Base-by-base conservation (phyloP, 768 basidiomycete genomes). In the Boletellus emodensis region DNA sequence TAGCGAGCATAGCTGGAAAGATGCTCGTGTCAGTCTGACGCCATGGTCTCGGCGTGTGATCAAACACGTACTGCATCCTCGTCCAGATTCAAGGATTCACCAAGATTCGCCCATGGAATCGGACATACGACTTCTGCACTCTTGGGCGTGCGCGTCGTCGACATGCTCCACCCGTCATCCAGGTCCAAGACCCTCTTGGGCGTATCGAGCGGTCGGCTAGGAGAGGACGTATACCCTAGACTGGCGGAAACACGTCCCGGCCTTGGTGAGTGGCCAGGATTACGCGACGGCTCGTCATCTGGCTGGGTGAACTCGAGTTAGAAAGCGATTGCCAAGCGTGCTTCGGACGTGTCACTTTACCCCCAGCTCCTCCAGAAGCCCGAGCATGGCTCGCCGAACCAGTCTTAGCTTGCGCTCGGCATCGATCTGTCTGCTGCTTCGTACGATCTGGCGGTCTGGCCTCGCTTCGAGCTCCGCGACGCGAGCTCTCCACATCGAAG, bases 341-440 rank as follows among this genome's bases (percentile, higher is more conserved):
- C 11, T 15, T 44, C 32, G 13, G 7, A 18, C 20, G 12, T 20
- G 44, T n/a, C 51, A 48, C 38, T 54, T 59, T 58, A 73, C 66
- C 61, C 73, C 71, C 40, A 69, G 66, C 49, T 77, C 74, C 26
- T 72, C 64, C 14, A 79, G 44, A 26, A 81, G 61, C 51, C 74
- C 71, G 35, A 65, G 58, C 47, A 80, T 65, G 13, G 78, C 70
- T 52, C 67, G 72, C 17, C 68, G 63, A 26, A 75, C 64, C 42
- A 73, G 67, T 9, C 49, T 58, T 2, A 68, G 32, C 40, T 70
- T 66, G 48, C 53, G 66, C 17, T 68, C 49, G 42, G 70, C 59
- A 2, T 61, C 67, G 20, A 70, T 71, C 17, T 65, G 60, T 40
- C 71, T 75, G 54, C 62, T 64, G 28, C 52, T 54, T 34, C 61